Conservation (phyloP, 2,329 filamentous ascomycete species). For the Neophaeococcomyces aloes region DNA sequence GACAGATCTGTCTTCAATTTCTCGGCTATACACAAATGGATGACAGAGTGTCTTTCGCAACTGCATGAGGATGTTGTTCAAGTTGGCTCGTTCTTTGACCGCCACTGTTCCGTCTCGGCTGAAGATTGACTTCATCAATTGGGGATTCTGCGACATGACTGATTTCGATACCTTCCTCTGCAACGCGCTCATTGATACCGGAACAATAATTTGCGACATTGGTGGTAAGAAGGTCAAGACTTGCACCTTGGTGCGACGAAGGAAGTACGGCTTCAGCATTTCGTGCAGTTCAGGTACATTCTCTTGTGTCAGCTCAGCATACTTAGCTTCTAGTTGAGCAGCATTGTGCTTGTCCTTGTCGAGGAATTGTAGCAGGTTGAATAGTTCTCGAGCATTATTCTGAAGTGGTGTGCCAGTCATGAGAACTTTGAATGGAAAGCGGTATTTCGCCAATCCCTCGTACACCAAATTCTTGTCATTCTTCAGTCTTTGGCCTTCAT, state of each 20-base stretch:
- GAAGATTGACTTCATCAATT: slow-evolving; percentile 81
- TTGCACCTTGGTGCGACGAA: slow-evolving; percentile 75
- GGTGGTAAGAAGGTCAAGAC: slow-evolving; percentile 86
- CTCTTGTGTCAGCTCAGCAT: slow-evolving; percentile 66
- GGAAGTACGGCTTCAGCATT: slow-evolving; percentile 62
- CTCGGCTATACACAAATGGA: slow-evolving; percentile 83
- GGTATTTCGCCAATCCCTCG: slow-evolving; percentile 58
- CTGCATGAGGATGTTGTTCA: slow-evolving; percentile 94
- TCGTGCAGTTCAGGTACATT: slow-evolving; percentile 73
- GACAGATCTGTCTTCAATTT: slow-evolving; percentile 73
- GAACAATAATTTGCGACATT: slow-evolving; percentile 89
- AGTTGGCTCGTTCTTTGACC: slow-evolving; percentile 64
- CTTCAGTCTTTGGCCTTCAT: slow-evolving; percentile 91
- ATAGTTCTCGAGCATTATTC: slow-evolving; percentile 83
- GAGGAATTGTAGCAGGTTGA: slow-evolving; percentile 93
- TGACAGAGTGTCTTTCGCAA: slow-evolving; percentile 90
- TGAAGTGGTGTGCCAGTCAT: slow-evolving; percentile 75
- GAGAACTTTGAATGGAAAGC: slow-evolving; percentile 71
- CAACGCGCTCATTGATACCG: slow-evolving; percentile 85
- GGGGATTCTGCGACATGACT: slow-evolving; percentile 80
- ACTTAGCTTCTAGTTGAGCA: slow-evolving; percentile 61
- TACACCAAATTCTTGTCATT: slow-evolving; percentile 84
- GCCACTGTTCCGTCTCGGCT: slow-evolving; percentile 46
- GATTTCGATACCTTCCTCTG: slow-evolving; percentile 93
- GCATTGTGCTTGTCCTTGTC: slow-evolving; percentile 59